phyloP scores from a whole-genome alignment of 2,329 filamentous ascomycete species.

The Diplodia seriata region DNA sequence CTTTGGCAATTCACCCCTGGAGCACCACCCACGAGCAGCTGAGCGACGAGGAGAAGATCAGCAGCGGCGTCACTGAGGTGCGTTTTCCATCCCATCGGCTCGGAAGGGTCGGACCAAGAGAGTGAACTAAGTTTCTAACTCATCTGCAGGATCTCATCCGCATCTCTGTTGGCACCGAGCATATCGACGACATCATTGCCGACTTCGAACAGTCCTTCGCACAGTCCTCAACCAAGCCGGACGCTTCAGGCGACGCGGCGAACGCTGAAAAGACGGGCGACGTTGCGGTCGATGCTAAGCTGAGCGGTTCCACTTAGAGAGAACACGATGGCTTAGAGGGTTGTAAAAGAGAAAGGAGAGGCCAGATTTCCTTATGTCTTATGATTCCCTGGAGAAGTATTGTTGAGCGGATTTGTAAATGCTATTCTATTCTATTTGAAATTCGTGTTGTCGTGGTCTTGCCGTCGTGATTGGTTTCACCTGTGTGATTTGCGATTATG shows the following conservation, averaged over 20 bases:
- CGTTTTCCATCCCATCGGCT: constrained; percentile 32
- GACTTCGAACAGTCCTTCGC: constrained; percentile 93
- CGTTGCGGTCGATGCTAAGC: constrained; percentile 37
- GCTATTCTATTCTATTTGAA: neutral
- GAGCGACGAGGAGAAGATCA: constrained; percentile 77
- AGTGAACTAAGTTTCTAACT: constrained; percentile 31
- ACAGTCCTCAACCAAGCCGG: constrained; percentile 57
- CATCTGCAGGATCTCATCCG: constrained; percentile 79
- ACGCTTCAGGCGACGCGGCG: constrained; percentile 42
- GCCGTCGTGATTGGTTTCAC: neutral
- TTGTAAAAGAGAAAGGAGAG: neutral
- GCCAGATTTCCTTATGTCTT: neutral
- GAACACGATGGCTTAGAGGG: neutral
- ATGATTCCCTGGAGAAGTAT: neutral
- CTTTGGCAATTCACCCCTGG: constrained; percentile 93
- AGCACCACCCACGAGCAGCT: constrained; percentile 95
- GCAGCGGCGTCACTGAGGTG: constrained; percentile 81
- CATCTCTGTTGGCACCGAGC: constrained; percentile 93
- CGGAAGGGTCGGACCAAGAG: neutral
- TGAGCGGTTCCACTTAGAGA: constrained; percentile 34
- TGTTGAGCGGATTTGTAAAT: neutral
- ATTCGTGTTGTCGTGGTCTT: neutral
- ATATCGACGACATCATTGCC: constrained; percentile 95
- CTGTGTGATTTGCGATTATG: neutral
- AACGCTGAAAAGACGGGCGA: constrained; percentile 46